Conservation (phyloP, 1,139 yeast species). For the Lodderomyces oxycetoniae region DNA sequence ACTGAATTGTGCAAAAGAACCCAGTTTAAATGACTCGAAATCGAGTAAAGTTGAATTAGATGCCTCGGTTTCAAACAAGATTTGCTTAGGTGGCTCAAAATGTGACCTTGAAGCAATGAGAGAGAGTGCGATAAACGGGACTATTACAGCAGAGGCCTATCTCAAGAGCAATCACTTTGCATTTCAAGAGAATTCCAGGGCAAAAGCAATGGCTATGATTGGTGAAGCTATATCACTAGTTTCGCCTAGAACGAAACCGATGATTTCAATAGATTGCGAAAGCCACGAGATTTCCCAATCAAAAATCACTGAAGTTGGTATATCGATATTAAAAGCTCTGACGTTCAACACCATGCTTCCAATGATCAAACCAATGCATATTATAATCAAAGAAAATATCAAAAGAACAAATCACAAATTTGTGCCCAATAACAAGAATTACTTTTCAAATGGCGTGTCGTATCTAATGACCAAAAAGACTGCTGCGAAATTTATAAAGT, state of each 20-base stretch:
- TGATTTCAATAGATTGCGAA: constrained; percentile 64
- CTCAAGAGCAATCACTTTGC: constrained; percentile 18
- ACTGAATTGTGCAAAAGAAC: too few species aligned
- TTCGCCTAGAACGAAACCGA: constrained; percentile 30
- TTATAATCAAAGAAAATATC: constrained; percentile 50
- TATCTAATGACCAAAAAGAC: constrained; percentile 34
- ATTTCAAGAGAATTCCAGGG: constrained; percentile 16
- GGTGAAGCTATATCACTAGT: constrained; percentile 24
- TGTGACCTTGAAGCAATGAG: too few species aligned
- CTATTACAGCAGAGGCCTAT: too few species aligned
- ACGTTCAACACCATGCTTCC: constrained; percentile 36
- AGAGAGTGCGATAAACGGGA: too few species aligned
- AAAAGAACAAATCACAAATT: constrained; percentile 46
- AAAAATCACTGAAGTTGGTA: constrained; percentile 63
- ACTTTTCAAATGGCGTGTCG: constrained; percentile 57
- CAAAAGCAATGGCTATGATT: constrained; percentile 17
- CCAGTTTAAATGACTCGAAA: background rate
- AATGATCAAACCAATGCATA: constrained; percentile 48
- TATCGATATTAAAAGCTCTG: constrained; percentile 60
- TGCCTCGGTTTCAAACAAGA: too few species aligned
- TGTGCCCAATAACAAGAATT: constrained; percentile 60
- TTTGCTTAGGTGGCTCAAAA: too few species aligned
- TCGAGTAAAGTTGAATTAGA: too few species aligned
- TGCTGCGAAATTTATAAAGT: constrained; percentile 36
- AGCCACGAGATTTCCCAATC: constrained; percentile 51